These are phyloP conservation scores for Apiospora arundinis DNA, from an alignment of 2,329 filamentous ascomycete species.

Conservation along the genomic window DNA sequence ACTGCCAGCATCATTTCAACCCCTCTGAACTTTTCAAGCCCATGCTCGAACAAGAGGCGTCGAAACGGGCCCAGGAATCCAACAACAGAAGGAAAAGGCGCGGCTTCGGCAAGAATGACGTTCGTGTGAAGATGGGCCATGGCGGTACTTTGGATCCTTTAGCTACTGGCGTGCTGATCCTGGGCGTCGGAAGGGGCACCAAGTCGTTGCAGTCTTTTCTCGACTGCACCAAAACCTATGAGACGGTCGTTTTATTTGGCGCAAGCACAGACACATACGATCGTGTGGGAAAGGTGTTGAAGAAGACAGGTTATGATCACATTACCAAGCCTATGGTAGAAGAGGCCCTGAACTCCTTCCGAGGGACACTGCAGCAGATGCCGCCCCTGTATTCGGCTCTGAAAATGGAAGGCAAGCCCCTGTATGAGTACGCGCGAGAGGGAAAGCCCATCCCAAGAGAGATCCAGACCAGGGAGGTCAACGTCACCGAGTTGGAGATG, in stretches of 20 bases:
- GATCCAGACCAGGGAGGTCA: constrained; percentile 80
- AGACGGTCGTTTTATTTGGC: constrained; percentile 87
- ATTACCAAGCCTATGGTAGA: constrained; percentile 82
- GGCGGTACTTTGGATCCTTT: constrained; percentile 94
- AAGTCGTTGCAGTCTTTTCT: constrained; percentile 83
- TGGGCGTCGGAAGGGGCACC: constrained; percentile 86
- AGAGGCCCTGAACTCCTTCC: constrained; percentile 75
- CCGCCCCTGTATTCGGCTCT: constrained; percentile 93
- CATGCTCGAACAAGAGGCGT: constrained; percentile 70
- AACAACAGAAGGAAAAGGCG: constrained; percentile 66
- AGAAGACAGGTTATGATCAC: constrained; percentile 76
- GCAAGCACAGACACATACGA: constrained; percentile 95
- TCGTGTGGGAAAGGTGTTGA: constrained; percentile 80
- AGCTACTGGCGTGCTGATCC: constrained; percentile 89
- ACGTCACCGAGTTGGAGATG: constrained; percentile 78
- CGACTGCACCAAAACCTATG: constrained; percentile 90
- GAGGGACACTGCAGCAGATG: constrained; percentile 85
- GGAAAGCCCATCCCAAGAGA: constrained; percentile 86
- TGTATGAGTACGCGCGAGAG: constrained; percentile 95
- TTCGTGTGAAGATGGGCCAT: constrained; percentile 92
- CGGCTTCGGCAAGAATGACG: constrained; percentile 59
- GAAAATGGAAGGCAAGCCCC: constrained; percentile 89
- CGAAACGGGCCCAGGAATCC: constrained; percentile 61
- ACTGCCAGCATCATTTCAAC: constrained; percentile 85
- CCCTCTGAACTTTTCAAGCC: constrained; percentile 80